These are phyloP conservation scores for Anisodus tanguticus DNA, from an alignment of 257 asterid genomes.

Conservation along the genomic window DNA sequence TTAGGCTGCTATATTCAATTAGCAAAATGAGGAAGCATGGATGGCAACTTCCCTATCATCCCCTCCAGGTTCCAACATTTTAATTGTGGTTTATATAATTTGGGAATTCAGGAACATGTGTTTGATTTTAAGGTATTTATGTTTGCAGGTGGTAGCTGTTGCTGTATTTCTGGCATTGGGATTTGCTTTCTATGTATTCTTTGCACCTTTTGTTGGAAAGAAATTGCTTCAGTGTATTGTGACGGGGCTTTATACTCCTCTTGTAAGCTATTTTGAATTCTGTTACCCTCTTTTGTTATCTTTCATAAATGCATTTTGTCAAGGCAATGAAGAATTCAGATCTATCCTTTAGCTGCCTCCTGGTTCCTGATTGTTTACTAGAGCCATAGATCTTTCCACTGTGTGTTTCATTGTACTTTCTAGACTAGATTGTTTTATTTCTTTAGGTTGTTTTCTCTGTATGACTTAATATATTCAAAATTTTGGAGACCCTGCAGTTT, in stretches of 20 bases:
- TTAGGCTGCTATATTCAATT: conserved; percentile 33
- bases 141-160: conserved; percentile 94
- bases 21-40: conserved; percentile 93
- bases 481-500: not conserved
- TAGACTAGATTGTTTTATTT: conserved; percentile 17
- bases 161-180: conserved; percentile 99
- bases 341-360: conserved; percentile 49
- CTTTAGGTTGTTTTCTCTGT: not conserved
- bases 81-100: not conserved
- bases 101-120: conserved; percentile 2
- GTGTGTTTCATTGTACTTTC: conserved; percentile 30
- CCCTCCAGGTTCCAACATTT: conserved; percentile 76
- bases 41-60: conserved; percentile 99
- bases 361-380: conserved; percentile 43
- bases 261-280: conserved; percentile 60
- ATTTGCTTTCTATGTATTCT: conserved; percentile 97
- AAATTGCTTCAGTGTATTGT: conserved; percentile 75
- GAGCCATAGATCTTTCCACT: conserved; percentile 34
- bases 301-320: conserved; percentile 26
- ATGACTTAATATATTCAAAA: not conserved
- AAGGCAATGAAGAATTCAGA: conserved; percentile 45
- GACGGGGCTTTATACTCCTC: conserved; percentile 97
- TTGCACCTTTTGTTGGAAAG: conserved; percentile 96
- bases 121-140: conserved; percentile 30
- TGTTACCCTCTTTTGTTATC: not conserved